A percentile compares a stretch with the other conserved stretches of the same genome.
Conservation (phyloP, 805 yeast genomes). For the Yamadazyma phyllophila region DNA sequence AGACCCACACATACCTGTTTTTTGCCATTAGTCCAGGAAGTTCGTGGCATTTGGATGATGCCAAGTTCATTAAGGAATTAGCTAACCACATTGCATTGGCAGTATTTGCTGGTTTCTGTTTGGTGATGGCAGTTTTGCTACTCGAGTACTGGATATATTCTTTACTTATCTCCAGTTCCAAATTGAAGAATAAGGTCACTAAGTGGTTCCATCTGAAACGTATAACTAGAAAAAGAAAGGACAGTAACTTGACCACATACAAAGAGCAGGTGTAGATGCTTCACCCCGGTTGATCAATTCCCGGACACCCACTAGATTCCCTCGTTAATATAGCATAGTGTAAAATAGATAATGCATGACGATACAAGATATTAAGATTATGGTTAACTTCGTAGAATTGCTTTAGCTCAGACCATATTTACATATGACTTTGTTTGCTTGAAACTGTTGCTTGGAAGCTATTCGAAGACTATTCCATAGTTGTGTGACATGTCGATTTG, state of each 20-base stretch:
- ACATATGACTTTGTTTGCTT: too few species aligned
- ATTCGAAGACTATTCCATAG: too few species aligned
- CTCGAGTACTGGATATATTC: conserved; percentile 39
- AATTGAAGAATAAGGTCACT: conserved; percentile 2
- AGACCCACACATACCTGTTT: conserved; percentile 57
- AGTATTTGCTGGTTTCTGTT: conserved; percentile 64
- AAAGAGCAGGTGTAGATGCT: conserved; percentile 9
- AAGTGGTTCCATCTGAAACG: conserved; percentile 19
- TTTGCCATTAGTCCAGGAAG: conserved; percentile 80
- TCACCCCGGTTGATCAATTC: not conserved
- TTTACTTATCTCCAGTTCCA: conserved; percentile 19
- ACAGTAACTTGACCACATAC: conserved; percentile 47
- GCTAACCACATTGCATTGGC: conserved; percentile 74
- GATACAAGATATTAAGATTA: not conserved
- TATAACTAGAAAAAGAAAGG: conserved; percentile 53
- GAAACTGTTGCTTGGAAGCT: too few species aligned
- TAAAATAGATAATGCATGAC: conserved; percentile 9
- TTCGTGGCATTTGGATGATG: conserved; percentile 91
- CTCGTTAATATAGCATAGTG: conserved; percentile 8
- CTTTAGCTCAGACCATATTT: too few species aligned
- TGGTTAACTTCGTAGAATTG: too few species aligned
- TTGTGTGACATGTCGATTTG: too few species aligned
- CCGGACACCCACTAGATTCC: not conserved
- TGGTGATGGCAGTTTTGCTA: conserved; percentile 44
- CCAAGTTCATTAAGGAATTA: conserved; percentile 68